phyloP scores from a whole-genome alignment of 2,329 filamentous ascomycete genomes.

The Hypoxylon sp. region DNA sequence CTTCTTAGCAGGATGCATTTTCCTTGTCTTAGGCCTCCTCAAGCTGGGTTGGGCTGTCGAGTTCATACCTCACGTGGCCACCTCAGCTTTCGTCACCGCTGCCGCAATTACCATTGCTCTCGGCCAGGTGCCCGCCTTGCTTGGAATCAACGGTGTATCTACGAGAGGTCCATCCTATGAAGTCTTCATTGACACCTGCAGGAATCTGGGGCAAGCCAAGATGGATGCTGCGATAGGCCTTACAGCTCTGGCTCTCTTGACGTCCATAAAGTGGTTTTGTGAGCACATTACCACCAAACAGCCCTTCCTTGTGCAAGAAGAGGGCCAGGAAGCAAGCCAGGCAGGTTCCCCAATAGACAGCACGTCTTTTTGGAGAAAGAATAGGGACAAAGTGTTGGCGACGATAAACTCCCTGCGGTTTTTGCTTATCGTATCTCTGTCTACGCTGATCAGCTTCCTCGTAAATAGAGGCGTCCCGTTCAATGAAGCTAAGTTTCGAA shows the following conservation, averaged over 20 bases:
- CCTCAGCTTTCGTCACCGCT: constrained; percentile 21
- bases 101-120: constrained; percentile 21
- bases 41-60: constrained; percentile 17
- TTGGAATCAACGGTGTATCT: constrained; percentile 12
- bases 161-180: constrained; percentile 5
- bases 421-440: not conserved
- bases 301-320: not conserved
- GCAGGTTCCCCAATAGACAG: not conserved
- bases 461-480: not conserved
- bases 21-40: constrained; percentile 14
- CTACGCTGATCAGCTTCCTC: constrained; percentile 6
- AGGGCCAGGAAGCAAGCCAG: not conserved
- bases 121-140: constrained; percentile 6
- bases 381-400: constrained; percentile 1
- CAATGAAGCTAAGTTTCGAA: constrained; percentile 5
- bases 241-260: constrained; percentile 11
- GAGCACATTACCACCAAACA: not conserved
- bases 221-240: constrained; percentile 19
- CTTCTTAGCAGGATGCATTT: constrained; percentile 18
- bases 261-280: constrained; percentile 10
- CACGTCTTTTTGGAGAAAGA: not conserved
- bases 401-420: constrained; percentile 10
- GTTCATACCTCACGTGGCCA: constrained; percentile 20
- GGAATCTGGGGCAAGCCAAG: constrained; percentile 4
- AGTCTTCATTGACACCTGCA: constrained; percentile 16